Evolutionary conservation across 2,329 filamentous ascomycete species (phyloP).

Genomic region (Berkeleyomyces rouxiae): DNA sequence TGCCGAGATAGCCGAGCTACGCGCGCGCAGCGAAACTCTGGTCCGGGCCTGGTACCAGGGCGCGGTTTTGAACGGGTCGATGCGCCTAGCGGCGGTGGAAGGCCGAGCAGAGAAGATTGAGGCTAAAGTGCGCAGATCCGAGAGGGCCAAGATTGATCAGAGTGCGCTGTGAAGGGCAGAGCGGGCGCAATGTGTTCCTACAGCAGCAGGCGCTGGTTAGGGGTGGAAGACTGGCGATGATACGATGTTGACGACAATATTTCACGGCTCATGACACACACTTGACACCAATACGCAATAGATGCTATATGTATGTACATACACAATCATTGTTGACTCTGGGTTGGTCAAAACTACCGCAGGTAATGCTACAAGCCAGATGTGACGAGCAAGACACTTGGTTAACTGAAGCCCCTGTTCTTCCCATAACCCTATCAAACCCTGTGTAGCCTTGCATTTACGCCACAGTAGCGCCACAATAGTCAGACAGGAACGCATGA

Average conservation of each 20-base stretch:
- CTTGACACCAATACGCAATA: no score
- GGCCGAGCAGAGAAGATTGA: slow-evolving; percentile 49
- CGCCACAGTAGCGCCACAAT: not conserved
- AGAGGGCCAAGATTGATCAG: slow-evolving; percentile 39
- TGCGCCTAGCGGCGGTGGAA: slow-evolving; percentile 56
- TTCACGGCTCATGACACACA: no score
- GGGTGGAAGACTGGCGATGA: no score
- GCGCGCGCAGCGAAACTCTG: slow-evolving; percentile 43
- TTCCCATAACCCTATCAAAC: no score
- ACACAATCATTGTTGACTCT: no score
- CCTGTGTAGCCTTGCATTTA: no score
- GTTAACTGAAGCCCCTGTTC: no score
- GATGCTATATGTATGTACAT: no score
- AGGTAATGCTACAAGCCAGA: no score
- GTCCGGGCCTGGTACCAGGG: slow-evolving; percentile 60
- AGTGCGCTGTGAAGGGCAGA: slow-evolving; percentile 20
- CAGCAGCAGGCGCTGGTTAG: not conserved
- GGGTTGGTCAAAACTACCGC: no score
- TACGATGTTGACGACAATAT: no score
- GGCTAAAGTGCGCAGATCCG: slow-evolving; percentile 44
- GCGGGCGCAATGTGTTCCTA: not conserved
- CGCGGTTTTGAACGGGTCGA: slow-evolving; percentile 49
- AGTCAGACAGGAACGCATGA: not conserved
- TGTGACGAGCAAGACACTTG: no score
- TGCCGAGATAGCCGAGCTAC: slow-evolving; percentile 45